Percentiles rank a stretch among this genome's conserved stretches.
Evolutionary conservation across 208 protist genomes (phyloP).

Genomic region (Wallacemonas sp.): DNA sequence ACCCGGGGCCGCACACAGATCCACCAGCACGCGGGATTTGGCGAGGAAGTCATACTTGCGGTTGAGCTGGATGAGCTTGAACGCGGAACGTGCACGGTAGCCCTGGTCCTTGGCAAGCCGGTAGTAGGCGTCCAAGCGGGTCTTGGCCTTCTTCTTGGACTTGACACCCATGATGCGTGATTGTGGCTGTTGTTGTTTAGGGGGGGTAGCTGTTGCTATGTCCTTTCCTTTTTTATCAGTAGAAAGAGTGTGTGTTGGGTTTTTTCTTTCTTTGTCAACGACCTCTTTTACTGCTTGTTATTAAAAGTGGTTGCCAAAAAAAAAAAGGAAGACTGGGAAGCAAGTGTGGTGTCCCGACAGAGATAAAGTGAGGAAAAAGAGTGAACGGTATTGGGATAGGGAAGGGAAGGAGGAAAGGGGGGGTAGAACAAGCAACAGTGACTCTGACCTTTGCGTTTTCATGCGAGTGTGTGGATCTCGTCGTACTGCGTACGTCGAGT

Average conservation of each 20-base stretch:
- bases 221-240: too few relatives aligned
- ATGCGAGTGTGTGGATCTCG: too few relatives aligned
- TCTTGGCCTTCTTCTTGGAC: constrained; percentile 94
- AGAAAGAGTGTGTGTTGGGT: too few relatives aligned
- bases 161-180: constrained; percentile 75
- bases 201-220: background rate
- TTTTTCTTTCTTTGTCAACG: constrained; percentile 16
- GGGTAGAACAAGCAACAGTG: too few relatives aligned
- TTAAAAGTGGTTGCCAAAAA: constrained; percentile 15
- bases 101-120: constrained; percentile 99
- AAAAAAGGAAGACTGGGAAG: constrained; percentile 10
- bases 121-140: constrained; percentile 96
- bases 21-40: constrained; percentile 88
- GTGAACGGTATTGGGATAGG: too few relatives aligned
- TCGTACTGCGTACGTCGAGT: too few relatives aligned
- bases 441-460: too few relatives aligned
- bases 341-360: background rate
- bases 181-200: background rate
- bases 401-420: too few relatives aligned
- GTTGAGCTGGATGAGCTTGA: constrained; percentile 99
- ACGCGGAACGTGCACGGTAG: constrained; percentile 98
- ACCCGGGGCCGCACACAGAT: constrained; percentile 98
- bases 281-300: too few relatives aligned
- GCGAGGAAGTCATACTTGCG: constrained; percentile 99
- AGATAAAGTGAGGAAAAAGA: too few relatives aligned